A percentile compares a stretch with the other conserved stretches of the same genome.
Evolutionary conservation across 108 stramenopile species (phyloP).

Genomic region (Cyclostephanos invisitatus): DNA sequence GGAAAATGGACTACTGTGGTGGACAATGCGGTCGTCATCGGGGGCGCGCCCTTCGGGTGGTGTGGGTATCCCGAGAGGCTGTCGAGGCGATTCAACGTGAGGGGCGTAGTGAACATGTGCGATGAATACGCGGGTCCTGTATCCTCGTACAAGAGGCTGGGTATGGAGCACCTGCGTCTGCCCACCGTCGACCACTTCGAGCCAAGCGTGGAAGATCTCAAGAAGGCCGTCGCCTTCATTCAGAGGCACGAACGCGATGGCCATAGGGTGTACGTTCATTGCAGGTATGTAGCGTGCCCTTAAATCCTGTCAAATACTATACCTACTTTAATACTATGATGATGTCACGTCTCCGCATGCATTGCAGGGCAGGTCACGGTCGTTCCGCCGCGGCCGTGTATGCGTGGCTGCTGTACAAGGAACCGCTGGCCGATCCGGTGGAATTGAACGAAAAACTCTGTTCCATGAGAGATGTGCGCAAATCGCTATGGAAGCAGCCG

Average conservation of each 20-base stretch:
- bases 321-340: too few species aligned
- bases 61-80: constrained; percentile 61
- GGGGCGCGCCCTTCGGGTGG: constrained; percentile 81
- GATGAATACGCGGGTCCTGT: constrained; percentile 79
- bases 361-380: constrained; percentile 87
- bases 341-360: too few species aligned
- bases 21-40: constrained; percentile 78
- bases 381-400: constrained; percentile 80
- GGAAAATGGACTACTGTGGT: constrained; percentile 76
- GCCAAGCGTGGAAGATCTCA: constrained; percentile 70
- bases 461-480: constrained; percentile 68
- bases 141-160: constrained; percentile 61
- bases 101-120: constrained; percentile 84
- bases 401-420: constrained; percentile 72
- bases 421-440: constrained; percentile 56
- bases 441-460: constrained; percentile 68
- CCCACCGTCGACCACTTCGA: constrained; percentile 89
- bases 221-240: constrained; percentile 74
- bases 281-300: too few species aligned
- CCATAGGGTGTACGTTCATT: constrained; percentile 78
- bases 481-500: constrained; percentile 70
- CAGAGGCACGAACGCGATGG: constrained; percentile 61
- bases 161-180: constrained; percentile 72
- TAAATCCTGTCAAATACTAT: too few species aligned
- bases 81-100: constrained; percentile 57